Evolutionary conservation across 2,329 filamentous ascomycete genomes (phyloP).

Genomic region (Lecanicillium sp.): DNA sequence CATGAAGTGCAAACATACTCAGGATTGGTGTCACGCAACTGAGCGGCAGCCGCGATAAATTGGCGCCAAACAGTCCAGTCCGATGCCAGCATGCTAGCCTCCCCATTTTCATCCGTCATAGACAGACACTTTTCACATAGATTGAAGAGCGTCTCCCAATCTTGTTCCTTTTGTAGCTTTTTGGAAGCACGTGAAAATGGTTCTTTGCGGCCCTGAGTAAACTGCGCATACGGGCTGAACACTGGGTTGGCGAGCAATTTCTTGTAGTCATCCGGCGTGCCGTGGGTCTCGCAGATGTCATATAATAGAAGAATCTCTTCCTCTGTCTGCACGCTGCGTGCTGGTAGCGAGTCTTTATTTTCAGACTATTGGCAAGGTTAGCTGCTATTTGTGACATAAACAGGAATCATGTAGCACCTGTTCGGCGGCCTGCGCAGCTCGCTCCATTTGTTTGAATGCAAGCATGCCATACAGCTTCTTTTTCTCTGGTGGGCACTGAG

Average conservation of each 20-base stretch:
- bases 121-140: slow-evolving; percentile 37
- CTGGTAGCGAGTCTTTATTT: slow-evolving; percentile 13
- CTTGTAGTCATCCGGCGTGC: slow-evolving; percentile 31
- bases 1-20: slow-evolving; percentile 19
- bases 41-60: slow-evolving; percentile 29
- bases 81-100: slow-evolving; percentile 34
- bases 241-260: slow-evolving; percentile 29
- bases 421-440: slow-evolving; percentile 38
- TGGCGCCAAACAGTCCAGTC: slow-evolving; percentile 35
- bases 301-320: slow-evolving; percentile 45
- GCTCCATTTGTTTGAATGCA: slow-evolving; percentile 42
- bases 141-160: slow-evolving; percentile 35
- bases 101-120: slow-evolving; percentile 25
- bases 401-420: too few relatives aligned
- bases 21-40: slow-evolving; percentile 21
- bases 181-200: slow-evolving; percentile 33
- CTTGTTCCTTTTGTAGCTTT: slow-evolving; percentile 26
- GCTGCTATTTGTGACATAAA: too few relatives aligned
- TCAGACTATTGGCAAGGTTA: slow-evolving; percentile 3
- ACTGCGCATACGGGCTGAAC: slow-evolving; percentile 35
- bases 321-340: slow-evolving; percentile 33
- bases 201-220: slow-evolving; percentile 39
- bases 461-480: slow-evolving; percentile 44
- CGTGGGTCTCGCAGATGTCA: slow-evolving; percentile 36
- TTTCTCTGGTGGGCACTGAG: slow-evolving; percentile 39